These are phyloP conservation scores for Leccinum longicurvipes DNA, from an alignment of 768 basidiomycete genomes.

Conservation along the genomic window DNA sequence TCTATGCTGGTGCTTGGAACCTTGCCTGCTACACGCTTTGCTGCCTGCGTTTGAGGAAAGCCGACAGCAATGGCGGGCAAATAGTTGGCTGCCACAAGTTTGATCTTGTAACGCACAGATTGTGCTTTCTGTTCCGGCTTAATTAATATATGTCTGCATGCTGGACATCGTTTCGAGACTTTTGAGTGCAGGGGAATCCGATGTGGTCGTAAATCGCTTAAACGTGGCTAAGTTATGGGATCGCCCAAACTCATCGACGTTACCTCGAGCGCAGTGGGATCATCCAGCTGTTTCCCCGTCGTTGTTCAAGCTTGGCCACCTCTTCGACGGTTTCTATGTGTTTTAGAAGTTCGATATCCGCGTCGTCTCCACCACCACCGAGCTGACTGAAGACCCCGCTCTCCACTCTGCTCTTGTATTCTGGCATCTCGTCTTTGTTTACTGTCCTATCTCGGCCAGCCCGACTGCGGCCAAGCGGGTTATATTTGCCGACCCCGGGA, in stretches of 20 bases:
- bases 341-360: conserved; percentile 68
- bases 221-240: conserved; percentile 1
- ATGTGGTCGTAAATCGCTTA: conserved; percentile 79
- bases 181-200: conserved; percentile 93
- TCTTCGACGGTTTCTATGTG: conserved; percentile 58
- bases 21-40: conserved; percentile 38
- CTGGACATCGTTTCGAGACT: conserved; percentile 91
- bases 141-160: conserved; percentile 93
- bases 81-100: conserved; percentile 93
- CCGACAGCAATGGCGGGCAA: conserved; percentile 79
- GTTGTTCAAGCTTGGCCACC: conserved; percentile 70
- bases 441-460: conserved; percentile 56
- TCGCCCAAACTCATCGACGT: neutral
- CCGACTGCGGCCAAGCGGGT: conserved; percentile 50
- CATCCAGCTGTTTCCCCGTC: conserved; percentile 82
- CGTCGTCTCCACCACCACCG: conserved; percentile 60
- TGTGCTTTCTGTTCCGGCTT: conserved; percentile 98
- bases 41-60: conserved; percentile 53
- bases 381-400: conserved; percentile 50
- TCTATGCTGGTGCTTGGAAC: conserved; percentile 34
- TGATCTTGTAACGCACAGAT: conserved; percentile 94
- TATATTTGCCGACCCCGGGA: conserved; percentile 77
- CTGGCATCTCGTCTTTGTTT: conserved; percentile 74
- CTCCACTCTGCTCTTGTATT: conserved; percentile 73
- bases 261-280: conserved; percentile 63